Base-by-base conservation (phyloP, 495 filamentous ascomycete species). In the Podospora pseudoanserina region DNA sequence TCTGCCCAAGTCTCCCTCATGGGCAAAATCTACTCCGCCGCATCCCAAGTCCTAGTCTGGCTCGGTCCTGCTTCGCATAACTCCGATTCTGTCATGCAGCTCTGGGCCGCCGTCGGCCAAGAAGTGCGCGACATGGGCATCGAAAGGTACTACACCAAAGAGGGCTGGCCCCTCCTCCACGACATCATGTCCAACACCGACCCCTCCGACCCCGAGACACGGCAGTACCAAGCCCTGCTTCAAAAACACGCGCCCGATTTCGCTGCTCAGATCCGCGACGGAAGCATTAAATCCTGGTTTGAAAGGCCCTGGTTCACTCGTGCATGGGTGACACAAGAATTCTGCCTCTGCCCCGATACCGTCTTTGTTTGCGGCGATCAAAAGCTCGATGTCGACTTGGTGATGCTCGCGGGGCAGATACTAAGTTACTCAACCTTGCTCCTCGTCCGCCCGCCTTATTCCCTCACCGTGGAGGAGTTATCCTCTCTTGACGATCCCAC, bases 261-360 rank as follows among this genome's bases (percentile, higher is more conserved):
- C 65, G 64, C 60, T 0, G 65, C 71, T 2, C 66, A 69, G 18
- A 49, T 73, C 0, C 32, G 19, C 1, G 19, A 60, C 3, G 59
- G 39, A 13, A 23, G 18, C 4, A 59, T 67, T 6, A 23, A 2
- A 15, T 54, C 66, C 0, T 70, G 71, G 64, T 71, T 78, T 3
- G 58, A 63, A 16, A 55, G 75, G 32, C 54, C 61, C 6, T 79
- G 77, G 76, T 79, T 78, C 66, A 56, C 32, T 11, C 67, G 77
- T 1, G 73, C 72, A 7, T 79, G 75, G 75, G 70, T 76, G 60
- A 70, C 78, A 6, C 77, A 78, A 54, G 73, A 75, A 49, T 74
- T 75, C 64, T 67, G 70, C 16, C 67, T 77, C 16, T 64, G 73
- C 19, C 13, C 49, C 56, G 70, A 74, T 32, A 75, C 72, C 67